These are phyloP conservation scores for Taphrina populina DNA, from an alignment of 1,139 yeast species.

Conservation along the genomic window DNA sequence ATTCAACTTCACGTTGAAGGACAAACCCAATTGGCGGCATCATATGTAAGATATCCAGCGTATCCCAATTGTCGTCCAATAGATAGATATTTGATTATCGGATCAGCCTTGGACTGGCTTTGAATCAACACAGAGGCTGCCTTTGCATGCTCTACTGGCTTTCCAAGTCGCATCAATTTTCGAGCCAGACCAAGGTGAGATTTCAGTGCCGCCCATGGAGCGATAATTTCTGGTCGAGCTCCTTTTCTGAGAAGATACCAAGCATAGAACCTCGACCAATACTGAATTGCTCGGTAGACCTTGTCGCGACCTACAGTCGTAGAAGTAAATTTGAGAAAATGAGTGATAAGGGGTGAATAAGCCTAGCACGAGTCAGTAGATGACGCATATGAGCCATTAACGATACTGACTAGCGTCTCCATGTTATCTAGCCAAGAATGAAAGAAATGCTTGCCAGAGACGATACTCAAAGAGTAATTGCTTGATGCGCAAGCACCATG, in stretches of 20 bases:
- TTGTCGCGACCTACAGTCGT: constrained; percentile 72
- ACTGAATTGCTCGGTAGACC: constrained; percentile 74
- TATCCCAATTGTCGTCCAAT: constrained; percentile 69
- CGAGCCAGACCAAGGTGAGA: constrained; percentile 66
- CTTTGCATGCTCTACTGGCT: constrained; percentile 74
- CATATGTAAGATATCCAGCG: constrained; percentile 72
- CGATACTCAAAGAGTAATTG: too few species aligned
- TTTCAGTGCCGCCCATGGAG: constrained; percentile 56
- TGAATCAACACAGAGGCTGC: constrained; percentile 67
- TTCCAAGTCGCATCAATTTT: constrained; percentile 80
- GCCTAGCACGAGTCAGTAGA: constrained; percentile 5
- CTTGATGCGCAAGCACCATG: too few species aligned
- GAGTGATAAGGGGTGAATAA: constrained; percentile 28
- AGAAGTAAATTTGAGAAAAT: constrained; percentile 29
- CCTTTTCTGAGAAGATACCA: constrained; percentile 65
- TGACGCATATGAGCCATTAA: background rate
- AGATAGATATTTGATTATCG: constrained; percentile 58
- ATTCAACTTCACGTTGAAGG: constrained; percentile 41
- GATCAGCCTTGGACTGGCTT: constrained; percentile 65
- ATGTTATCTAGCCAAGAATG: background rate
- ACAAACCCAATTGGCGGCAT: constrained; percentile 70
- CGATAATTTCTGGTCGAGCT: constrained; percentile 54
- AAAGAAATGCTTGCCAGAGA: too few species aligned
- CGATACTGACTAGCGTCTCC: constrained; percentile 5
- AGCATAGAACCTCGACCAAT: constrained; percentile 70